These are phyloP conservation scores for Stentor roeselii DNA, from an alignment of 73 alveolate species.

Conservation along the genomic window DNA sequence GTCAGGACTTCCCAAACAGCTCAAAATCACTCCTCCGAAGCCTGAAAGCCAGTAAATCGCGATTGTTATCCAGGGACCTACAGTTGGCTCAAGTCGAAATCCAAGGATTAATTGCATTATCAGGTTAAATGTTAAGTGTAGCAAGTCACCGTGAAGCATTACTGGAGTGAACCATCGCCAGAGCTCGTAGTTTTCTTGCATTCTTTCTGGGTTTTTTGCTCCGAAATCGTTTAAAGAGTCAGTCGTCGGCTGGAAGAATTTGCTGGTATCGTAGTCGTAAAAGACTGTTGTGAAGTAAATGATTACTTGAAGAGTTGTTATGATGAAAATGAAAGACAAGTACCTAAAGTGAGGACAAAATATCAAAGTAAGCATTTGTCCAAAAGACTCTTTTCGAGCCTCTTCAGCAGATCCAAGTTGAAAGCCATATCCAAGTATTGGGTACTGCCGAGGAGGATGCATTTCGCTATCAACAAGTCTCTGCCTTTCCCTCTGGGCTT, in stretches of 20 bases:
- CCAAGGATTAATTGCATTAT: conserved; percentile 24
- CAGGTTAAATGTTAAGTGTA: conserved; percentile 23
- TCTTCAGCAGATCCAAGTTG: conserved; percentile 19
- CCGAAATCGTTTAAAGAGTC: conserved; percentile 22
- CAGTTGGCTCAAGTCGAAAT: conserved; percentile 30
- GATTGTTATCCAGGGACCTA: conserved; percentile 4
- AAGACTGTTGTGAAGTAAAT: background rate
- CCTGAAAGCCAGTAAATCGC: background rate
- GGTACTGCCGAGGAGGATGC: conserved; percentile 22
- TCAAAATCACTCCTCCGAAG: conserved; percentile 19
- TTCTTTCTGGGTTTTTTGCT: conserved; percentile 2
- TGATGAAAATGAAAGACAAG: conserved; percentile 12
- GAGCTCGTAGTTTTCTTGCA: conserved; percentile 23
- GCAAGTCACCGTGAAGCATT: conserved; percentile 18
- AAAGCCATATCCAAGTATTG: conserved; percentile 26
- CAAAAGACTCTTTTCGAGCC: conserved; percentile 25
- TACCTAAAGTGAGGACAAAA: conserved; percentile 18
- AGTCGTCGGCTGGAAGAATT: conserved; percentile 10
- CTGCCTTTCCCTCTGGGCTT: background rate
- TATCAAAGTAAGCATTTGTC: background rate
- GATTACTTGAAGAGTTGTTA: conserved; percentile 2
- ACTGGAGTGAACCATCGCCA: conserved; percentile 28
- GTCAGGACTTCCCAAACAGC: conserved; percentile 13
- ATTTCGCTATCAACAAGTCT: background rate
- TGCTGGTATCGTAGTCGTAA: conserved; percentile 9